Base-by-base conservation (phyloP, 108 stramenopile species). In the Skeletonema potamos region DNA sequence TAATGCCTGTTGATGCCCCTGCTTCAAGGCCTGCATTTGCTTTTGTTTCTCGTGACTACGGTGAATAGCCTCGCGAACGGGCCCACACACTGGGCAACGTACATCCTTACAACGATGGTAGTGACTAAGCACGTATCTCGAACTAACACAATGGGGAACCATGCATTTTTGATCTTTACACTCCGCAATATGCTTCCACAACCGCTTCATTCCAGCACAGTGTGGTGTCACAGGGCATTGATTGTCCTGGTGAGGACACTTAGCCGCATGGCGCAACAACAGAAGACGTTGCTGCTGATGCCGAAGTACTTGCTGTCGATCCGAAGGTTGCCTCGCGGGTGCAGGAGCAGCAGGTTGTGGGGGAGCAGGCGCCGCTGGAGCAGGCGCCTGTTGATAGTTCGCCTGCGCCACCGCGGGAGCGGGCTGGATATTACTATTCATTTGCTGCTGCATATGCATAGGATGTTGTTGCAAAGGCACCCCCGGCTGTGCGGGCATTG, bases 261-360 rank as follows among this genome's bases (percentile, higher is more conserved):
- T 99, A 24, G 98, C 97, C 17, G 98, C 98, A 87, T 99, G 99
- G 6, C 99, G 92, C 34, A 99, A 72, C 33, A 98, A 83, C 17
- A 99, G 72, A 29, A 99, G 82, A 33, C 98, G 95, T 83, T 99
- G 99, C 83, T 98, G 98, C 87, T 99, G 98, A 83, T 99, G 99
- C 22, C 96, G 92, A 34, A 99, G 79, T 12, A 98, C 97, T 63
- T 97, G 96, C 76, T 97, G 91, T 33, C 92, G 85, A 83, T 98
- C 91, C 36, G 95, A 91, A 30, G 83, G 68, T 58, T 83, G 87
- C 43, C 72, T 59, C 30, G 51, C 64, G 54, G 68, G 26, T 54
- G 84, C 20, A 32, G 70, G 37, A 75, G 43, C 33, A 65, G 39
- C 41, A 65, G 70, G 36, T 71, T 63, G 27, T 17, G 72, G 64